Base-by-base conservation (phyloP, 257 asterid genomes). In the Solanum bulbocastanum region DNA sequence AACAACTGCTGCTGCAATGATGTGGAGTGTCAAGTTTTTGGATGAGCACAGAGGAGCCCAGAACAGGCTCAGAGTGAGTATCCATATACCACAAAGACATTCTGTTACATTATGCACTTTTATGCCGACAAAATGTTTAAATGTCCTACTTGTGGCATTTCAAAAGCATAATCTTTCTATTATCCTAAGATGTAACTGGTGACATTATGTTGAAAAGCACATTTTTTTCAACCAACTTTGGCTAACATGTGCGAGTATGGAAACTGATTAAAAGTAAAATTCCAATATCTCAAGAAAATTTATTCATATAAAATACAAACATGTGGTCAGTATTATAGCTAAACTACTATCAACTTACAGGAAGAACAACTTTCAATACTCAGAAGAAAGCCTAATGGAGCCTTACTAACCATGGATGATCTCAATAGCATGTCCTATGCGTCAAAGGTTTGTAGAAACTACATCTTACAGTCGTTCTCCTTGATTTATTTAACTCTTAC, bases 1-100 rank as follows among this genome's bases (percentile, higher is more conserved):
- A 76, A 92, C 97, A 25, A 93, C 94, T 25, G 92, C 95, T 56
- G 91, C 97, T 46, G 97, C 95, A 75, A 92, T 94, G 88, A 94
- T 94, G 97, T 94, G 97, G 97, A 85, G 91, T 87, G 95, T 93
- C 88, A 93, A 94, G 90, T 90, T 91, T 87, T 88, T 94, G 86
- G 89, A 88, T 87, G 95, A 92, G 14, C 89, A 93, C 85, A 84
- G 5, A 86, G 88, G 83, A 16, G 91, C 83, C 12, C 97, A 93
- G 58, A 86, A 93, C 4, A 90, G 16, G 56, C 95, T 94, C 46
- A 87, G 95, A 88, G 97, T 93, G 35, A 87, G 89, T 40, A 9
- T 32, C 33, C 30, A 60, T 22, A 8, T 8, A 22, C 37, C 37
- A 46, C 20, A 30, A 46, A 81, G 39, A 79, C 9, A 42, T 44